Evolutionary conservation across 129 eudicot genomes (phyloP), one percentile per base, ranked within the genome.

Genomic region (Pittosporum tobira): DNA sequence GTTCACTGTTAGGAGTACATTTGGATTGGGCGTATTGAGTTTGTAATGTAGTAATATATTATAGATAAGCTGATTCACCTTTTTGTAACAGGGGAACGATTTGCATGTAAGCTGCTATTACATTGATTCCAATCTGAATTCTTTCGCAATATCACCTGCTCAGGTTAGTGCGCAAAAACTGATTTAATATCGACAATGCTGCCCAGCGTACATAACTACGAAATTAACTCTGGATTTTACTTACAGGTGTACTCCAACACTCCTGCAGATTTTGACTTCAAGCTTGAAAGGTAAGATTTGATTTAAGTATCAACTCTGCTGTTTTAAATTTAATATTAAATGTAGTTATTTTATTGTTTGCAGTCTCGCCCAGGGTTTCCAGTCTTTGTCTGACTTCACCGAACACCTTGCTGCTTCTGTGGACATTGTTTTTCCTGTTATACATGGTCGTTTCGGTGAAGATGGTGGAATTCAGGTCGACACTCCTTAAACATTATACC

Each of bases 231-330:
- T 40, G 11, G 42, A 26, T 57, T 13, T 19, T 25, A 45, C 57
- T 61, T 84, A 21, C 72, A 88, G 96, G 85, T 88, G 28, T 88
- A 88, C 77, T 88, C 96, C 29, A 88, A 88, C 69, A 88, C 96
- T 46, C 96, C 96, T 59, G 88, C 96, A 12, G 96, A 88, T 76
- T 88, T 88, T 75, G 96, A 88, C 73, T 84, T 88, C 63, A 88
- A 84, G 63, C 87, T 88, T 68, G 94, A 83, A 60, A 88, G 91
- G 96, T 88, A 52, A 40, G 53, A 23, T 53, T 18, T 27, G 58
- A 63, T n/a, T 40, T 20, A 10, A 6, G 23, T 34, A 25, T 64
- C 62, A 36, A 24, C 3, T 48, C 66, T 48, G 20, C 16, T 60
- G 12, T 59, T 64, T 21, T 46, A 34, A 28, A 15, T 48, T 14